Base-by-base conservation (phyloP, 306 rosid genomes). In the Cajanus cajan region DNA sequence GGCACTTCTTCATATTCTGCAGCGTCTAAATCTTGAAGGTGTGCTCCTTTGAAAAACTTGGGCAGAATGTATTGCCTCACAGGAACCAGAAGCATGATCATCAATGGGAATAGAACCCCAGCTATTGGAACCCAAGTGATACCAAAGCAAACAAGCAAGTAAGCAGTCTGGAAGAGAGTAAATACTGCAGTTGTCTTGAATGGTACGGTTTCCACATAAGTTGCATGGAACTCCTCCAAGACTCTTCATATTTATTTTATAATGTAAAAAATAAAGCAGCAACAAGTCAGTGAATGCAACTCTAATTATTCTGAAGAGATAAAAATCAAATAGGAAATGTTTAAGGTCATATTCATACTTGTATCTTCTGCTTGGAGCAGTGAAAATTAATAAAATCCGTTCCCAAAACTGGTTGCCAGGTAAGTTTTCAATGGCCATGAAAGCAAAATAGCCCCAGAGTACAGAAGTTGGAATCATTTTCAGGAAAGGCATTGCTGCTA, bases 341-440 rank as follows among this genome's bases (percentile, higher is more conserved):
- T 47, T 41, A 44, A 77, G 67, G 16, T n/a, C 47, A 36, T 11
- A 45, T 47, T 90, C 47, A 19, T 65, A 92, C 97, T 87, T 92
- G 88, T 90, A 88, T 92, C 94, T 85, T 82, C 91, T 81, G 84
- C 83, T 85, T 33, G 93, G 88, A 67, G 94, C 90, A 1, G 91
- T 92, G 85, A 92, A 87, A 34, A 87, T 86, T 25, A 88, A 75
- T 15, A 92, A 78, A 82, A 92, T 88, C 77, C 94, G 85, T 74
- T 92, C 97, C 97, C 97, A 92, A 67, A 85, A 92, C 69, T 92
- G 94, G 85, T 92, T 92, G 16, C 97, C 97, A 0, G 97, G 97
- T 68, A 90, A 85, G 86, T 87, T 92, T 78, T 92, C 97, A 65
- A 89, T 86, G 80, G 97, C 97, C 97, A 89, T 91, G 82, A 89